Evolutionary conservation across 163 green algal genomes (phyloP).

Genomic region (Chloromonas sp.): DNA sequence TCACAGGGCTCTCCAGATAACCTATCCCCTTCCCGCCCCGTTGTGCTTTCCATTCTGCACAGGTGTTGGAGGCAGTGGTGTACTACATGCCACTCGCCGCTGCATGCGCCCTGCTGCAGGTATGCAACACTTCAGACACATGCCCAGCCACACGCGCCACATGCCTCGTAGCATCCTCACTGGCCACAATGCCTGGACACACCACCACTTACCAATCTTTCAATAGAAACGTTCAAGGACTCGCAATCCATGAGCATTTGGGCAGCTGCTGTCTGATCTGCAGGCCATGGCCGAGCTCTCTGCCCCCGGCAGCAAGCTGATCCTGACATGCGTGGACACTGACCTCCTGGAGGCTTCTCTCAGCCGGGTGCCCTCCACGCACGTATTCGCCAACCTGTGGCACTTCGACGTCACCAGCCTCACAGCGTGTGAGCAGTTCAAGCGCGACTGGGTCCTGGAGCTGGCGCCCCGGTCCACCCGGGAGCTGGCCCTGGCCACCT

Average conservation of each 20-base stretch:
- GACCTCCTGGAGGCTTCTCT: slow-evolving; percentile 32
- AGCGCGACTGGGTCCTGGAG: not conserved
- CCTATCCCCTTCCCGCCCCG: too few species aligned
- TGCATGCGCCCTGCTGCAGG: slow-evolving; percentile 16
- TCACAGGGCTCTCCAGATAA: too few species aligned
- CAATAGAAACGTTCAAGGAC: too few species aligned
- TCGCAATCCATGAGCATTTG: too few species aligned
- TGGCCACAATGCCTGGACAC: too few species aligned
- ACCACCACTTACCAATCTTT: too few species aligned
- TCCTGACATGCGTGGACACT: slow-evolving; percentile 33
- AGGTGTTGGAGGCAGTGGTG: slow-evolving; percentile 49
- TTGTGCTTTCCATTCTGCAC: too few species aligned
- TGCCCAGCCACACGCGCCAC: too few species aligned
- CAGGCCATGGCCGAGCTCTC: slow-evolving; percentile 5
- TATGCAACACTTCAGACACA: not conserved
- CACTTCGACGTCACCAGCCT: slow-evolving; percentile 29
- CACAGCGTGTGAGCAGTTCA: not conserved
- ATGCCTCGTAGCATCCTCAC: too few species aligned
- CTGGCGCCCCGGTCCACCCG: slow-evolving; percentile 11
- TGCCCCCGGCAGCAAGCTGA: slow-evolving; percentile 30
- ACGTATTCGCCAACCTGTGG: slow-evolving; percentile 36
- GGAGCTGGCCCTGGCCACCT: slow-evolving; percentile 9
- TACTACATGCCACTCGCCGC: slow-evolving; percentile 49
- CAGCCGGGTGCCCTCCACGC: slow-evolving; percentile 2
- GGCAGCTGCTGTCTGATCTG: not conserved